Evolutionary conservation across 2,329 filamentous ascomycete genomes (phyloP).

Genomic region (Fusarium pininemorale): DNA sequence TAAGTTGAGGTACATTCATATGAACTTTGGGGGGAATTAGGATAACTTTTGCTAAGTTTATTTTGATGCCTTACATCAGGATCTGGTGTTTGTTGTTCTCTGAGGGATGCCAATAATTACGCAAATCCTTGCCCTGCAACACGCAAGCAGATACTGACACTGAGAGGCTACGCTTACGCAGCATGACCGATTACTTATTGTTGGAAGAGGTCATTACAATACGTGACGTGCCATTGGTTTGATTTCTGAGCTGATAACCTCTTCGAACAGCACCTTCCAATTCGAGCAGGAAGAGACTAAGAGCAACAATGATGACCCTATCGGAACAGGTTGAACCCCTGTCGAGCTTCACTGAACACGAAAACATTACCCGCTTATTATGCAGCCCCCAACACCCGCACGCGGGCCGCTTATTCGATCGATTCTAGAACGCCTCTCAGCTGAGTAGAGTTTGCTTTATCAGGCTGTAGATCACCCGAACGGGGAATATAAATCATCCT

Average conservation of each 20-base stretch:
- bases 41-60: not conserved
- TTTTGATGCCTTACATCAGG: not conserved
- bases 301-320: not conserved
- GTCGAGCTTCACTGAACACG: not conserved
- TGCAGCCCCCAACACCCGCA: not conserved
- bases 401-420: not conserved
- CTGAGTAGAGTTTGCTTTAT: not conserved
- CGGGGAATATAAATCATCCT: not conserved
- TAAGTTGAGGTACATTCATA: no score
- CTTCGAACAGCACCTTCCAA: not conserved
- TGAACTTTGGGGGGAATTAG: no score
- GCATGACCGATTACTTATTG: not conserved
- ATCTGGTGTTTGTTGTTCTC: not conserved
- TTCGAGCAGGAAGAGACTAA: not conserved
- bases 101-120: not conserved
- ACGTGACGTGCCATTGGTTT: not conserved
- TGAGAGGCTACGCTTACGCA: not conserved
- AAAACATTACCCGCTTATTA: not conserved
- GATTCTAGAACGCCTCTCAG: not conserved
- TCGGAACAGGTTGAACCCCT: not conserved
- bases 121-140: not conserved
- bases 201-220: not conserved
- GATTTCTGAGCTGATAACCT: not conserved
- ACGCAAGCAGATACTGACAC: not conserved
- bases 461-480: not conserved